Evolutionary conservation across 2,329 filamentous ascomycete genomes (phyloP), one percentile per base, ranked within the genome.

Genomic region (Pyrenophora teres): DNA sequence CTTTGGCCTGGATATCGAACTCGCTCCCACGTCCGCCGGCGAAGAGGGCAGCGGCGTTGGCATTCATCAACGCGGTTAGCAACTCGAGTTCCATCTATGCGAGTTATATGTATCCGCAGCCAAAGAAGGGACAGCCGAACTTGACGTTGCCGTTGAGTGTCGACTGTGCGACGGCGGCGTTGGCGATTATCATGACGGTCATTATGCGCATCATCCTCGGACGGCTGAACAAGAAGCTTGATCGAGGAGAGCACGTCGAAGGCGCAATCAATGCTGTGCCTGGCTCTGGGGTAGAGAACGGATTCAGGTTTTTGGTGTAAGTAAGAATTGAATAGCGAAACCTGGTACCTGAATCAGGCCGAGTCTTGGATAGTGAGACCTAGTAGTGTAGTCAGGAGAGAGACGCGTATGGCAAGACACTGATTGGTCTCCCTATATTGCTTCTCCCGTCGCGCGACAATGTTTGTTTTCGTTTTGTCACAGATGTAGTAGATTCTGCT

Each of bases 11-110:
- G 89, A 90, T 92, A 57, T 85, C 82, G 40, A 90, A 88, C 67
- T 87, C 86, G 1, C 80, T 93, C 44, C 88, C 89, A 0, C 83
- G 89, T 4, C 89, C 90, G 3, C 87, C 88, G 0, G 85, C 88
- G 2, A 92, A 92, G 76, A 82, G 88, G 53, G 85, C 86, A 2
- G 84, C 87, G 0, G 88, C 87, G 0, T 71, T 93, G 4, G 89
- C 88, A 1, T 85, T 87, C 55, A 90, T 92, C 73, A 93, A 93
- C 66, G 86, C 86, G 2, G 79, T 90, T 8, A 83, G 81, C 15
- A 91, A 92, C 68, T 79, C 81, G 9, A 83, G 83, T 36, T 85
- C 81, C 40, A 92, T 92, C 58, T 92, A 87, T 64, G 84, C 85
- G 0, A 81, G 78, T 49, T 88, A 88, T 62, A 82, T 89, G 79